Base-by-base conservation (phyloP, 768 basidiomycete genomes). In the Auricularia sp. region DNA sequence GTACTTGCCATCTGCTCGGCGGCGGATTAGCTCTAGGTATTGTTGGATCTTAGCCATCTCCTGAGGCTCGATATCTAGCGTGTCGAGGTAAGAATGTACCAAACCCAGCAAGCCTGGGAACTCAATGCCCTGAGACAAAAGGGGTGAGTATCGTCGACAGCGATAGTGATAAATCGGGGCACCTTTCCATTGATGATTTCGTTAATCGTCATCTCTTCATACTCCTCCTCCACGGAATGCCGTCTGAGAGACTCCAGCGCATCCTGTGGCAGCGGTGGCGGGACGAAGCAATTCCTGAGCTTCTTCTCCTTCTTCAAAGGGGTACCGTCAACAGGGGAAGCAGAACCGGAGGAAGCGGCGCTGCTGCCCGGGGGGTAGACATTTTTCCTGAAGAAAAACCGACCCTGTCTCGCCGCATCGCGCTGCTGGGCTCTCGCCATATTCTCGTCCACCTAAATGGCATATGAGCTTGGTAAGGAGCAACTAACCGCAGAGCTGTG, bases 151-250 rank as follows among this genome's bases (percentile, higher is more conserved):
- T 43, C 42, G 7, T 7, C 16, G 42, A 43, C n/a, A 43, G 7
- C 42, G 42, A 43, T 16, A 43, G 8, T 7, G 42, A 16, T 16
- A 16, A 43, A 43, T 7, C 42, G n/a, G 16, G 8, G 42, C 42
- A 43, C 42, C 42, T 91, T 90, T 16, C 97, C 97, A 69, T 90
- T 91, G 75, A 99, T 88, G 61, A 98, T 91, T 75, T 98, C 93
- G 66, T 91, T 78, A 74, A 98, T 82, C 0, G 90, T 84, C 88
- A 96, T 94, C 72, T 96, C 92, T 69, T 87, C 91, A 67, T 92
- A 95, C 74, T 98, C 94, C 6, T 91, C 86, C 43, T 87, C 84
- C 3, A 93, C 78, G 0, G 83, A 75, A 58, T 71, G 71, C 53
- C 21, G 8, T n/a, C 53, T 7, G 8, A 7, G 8, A 43, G 42